These are phyloP conservation scores for Saccharomyces mikatae DNA, from an alignment of 805 yeast genomes.

Conservation along the genomic window DNA sequence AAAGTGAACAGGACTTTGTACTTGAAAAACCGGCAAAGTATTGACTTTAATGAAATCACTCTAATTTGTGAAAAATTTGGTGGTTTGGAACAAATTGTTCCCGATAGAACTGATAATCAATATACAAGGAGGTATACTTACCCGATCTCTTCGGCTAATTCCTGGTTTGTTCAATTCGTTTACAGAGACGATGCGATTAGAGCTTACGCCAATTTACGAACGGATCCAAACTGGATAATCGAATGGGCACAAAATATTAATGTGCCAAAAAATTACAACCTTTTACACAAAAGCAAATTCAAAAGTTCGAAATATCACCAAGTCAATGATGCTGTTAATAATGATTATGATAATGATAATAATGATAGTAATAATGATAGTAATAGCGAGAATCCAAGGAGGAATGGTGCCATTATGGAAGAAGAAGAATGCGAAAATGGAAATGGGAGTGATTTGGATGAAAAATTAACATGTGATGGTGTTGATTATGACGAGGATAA, in stretches of 20 bases:
- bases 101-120: slow-evolving; percentile 29
- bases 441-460: background rate
- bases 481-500: slow-evolving; percentile 4
- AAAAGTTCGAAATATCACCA: background rate
- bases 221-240: slow-evolving; percentile 46
- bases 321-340: background rate
- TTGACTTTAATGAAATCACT: slow-evolving; percentile 31
- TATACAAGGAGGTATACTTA: slow-evolving; percentile 12
- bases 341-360: too few relatives aligned
- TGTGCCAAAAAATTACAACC: slow-evolving; percentile 33
- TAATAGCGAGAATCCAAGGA: slow-evolving; percentile 6
- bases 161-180: slow-evolving; percentile 73
- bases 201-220: slow-evolving; percentile 65
- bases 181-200: slow-evolving; percentile 82
- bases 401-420: background rate
- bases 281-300: slow-evolving; percentile 10
- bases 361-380: background rate
- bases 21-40: slow-evolving; percentile 32
- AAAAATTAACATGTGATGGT: slow-evolving; percentile 1
- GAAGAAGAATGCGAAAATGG: slow-evolving; percentile 8
- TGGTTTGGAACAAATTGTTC: slow-evolving; percentile 61
- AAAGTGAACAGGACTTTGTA: slow-evolving; percentile 82
- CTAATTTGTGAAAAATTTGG: slow-evolving; percentile 49
- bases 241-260: slow-evolving; percentile 87
- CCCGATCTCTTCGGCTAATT: slow-evolving; percentile 25